Conservation (phyloP, 2,329 filamentous ascomycete genomes). For the Cercospora zeina region DNA sequence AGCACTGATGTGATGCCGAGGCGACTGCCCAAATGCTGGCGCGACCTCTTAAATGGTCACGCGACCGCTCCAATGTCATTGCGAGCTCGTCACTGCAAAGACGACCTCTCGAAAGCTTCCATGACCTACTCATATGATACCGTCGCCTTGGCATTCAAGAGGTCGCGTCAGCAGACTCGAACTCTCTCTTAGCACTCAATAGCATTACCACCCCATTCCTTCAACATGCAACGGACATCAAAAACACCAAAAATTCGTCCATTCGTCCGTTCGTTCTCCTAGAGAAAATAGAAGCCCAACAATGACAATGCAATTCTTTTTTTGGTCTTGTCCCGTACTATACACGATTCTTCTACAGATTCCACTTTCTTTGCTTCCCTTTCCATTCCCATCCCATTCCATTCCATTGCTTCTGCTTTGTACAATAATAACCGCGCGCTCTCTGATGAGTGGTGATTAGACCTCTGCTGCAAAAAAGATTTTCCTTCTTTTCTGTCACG, state of each 20-base stretch:
- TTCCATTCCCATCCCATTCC: no score
- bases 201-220: no score
- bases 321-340: not conserved
- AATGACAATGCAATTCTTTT: not conserved
- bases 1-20: not conserved
- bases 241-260: no score
- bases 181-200: no score
- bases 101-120: not conserved
- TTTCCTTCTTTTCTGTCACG: not conserved
- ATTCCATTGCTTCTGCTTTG: not conserved
- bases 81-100: not conserved
- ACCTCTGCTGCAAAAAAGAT: not conserved
- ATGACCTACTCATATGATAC: not conserved
- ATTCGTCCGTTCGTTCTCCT: no score
- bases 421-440: not conserved
- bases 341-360: not conserved
- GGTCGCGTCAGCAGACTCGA: not conserved
- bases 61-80: not conserved
- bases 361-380: not conserved
- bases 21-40: not conserved
- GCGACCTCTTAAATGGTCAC: not conserved
- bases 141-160: not conserved
- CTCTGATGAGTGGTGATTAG: not conserved
- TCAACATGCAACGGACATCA: no score
- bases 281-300: no score